These are phyloP conservation scores for Mycena indigotica DNA, from an alignment of 768 basidiomycete genomes.

Conservation along the genomic window DNA sequence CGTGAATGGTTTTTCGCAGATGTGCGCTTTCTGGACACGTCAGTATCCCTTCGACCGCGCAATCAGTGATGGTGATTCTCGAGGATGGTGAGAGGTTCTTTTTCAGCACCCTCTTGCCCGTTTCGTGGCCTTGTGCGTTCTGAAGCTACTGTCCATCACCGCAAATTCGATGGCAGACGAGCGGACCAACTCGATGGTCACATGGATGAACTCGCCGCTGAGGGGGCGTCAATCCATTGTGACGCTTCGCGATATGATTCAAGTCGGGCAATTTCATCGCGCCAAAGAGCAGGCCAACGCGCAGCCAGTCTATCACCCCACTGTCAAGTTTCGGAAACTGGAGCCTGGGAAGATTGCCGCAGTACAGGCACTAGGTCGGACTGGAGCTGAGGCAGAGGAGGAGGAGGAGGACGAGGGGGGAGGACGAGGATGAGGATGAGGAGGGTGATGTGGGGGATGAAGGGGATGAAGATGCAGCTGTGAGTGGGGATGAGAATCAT, in stretches of 20 bases:
- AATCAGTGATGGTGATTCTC: background rate
- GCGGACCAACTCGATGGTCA: slow-evolving; percentile 24
- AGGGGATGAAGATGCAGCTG: too few species aligned
- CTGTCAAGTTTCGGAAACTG: slow-evolving; percentile 19
- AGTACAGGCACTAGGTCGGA: background rate
- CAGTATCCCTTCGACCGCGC: slow-evolving; percentile 11
- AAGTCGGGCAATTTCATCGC: slow-evolving; percentile 13
- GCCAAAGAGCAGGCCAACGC: background rate
- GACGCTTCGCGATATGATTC: slow-evolving; percentile 20
- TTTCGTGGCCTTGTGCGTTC: slow-evolving; percentile 11
- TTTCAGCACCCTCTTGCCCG: slow-evolving; percentile 1
- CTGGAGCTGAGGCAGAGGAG: background rate
- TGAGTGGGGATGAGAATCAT: too few species aligned
- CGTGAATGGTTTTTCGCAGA: slow-evolving; percentile 6
- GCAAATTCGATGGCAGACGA: slow-evolving; percentile 35
- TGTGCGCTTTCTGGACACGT: background rate
- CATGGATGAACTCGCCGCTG: slow-evolving; percentile 31
- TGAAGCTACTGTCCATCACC: slow-evolving; percentile 26
- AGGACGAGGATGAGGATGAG: too few species aligned
- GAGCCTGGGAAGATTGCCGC: background rate
- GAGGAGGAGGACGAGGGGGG: background rate
- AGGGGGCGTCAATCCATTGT: slow-evolving; percentile 21
- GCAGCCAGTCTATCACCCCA: slow-evolving; percentile 13
- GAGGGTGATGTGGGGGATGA: too few species aligned
- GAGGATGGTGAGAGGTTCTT: slow-evolving; percentile 4